Conservation (phyloP, 805 yeast species). For the Barnettozyma botsteinii region DNA sequence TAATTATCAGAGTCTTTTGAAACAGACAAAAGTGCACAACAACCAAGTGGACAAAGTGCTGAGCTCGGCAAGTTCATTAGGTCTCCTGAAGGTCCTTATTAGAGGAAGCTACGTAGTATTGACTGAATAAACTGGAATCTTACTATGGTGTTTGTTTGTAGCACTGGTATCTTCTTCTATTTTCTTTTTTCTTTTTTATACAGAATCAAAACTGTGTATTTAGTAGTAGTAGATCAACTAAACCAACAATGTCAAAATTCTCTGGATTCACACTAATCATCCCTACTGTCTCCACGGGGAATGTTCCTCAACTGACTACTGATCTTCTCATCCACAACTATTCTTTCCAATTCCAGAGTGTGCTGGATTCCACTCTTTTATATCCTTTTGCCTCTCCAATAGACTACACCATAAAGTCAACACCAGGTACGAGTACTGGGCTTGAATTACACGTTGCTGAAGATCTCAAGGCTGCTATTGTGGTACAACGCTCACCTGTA, state of each 20-base stretch:
- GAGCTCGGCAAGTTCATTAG: neutral
- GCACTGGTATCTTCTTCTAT: neutral
- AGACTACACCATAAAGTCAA: constrained; percentile 37
- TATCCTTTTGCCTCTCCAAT: constrained; percentile 84
- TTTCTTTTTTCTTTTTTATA: too few species aligned
- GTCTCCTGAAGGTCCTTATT: neutral
- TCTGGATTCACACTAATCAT: constrained; percentile 25
- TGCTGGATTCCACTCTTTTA: constrained; percentile 53
- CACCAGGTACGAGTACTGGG: constrained; percentile 33
- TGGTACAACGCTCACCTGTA: constrained; percentile 83
- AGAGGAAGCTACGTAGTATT: neutral
- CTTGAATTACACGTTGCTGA: constrained; percentile 56
- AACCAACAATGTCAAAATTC: neutral
- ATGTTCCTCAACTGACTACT: constrained; percentile 76
- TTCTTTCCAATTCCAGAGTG: constrained; percentile 45
- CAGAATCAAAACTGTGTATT: too few species aligned
- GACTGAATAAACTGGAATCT: neutral
- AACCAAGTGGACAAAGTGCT: neutral
- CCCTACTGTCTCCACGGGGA: constrained; percentile 83
- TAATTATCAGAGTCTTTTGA: constrained; percentile 1
- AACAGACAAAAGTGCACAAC: neutral
- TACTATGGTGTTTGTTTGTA: neutral
- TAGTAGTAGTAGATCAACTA: neutral
- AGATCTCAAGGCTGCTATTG: constrained; percentile 39
- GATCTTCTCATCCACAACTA: constrained; percentile 71